Conservation (phyloP, 73 alveolate species). For the Tetrahymena malaccensis region DNA sequence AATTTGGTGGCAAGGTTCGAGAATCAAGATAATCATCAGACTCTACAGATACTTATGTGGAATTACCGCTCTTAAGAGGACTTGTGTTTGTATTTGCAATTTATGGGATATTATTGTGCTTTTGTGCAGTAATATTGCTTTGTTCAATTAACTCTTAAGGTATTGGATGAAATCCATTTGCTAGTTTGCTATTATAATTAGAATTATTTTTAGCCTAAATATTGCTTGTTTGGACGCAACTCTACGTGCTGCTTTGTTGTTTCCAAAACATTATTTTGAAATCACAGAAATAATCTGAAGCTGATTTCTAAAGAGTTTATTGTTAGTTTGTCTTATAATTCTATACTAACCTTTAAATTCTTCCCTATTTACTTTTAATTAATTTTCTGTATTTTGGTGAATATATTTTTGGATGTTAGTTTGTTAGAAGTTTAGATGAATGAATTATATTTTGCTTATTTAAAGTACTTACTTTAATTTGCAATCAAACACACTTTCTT, state of each 20-base stretch:
- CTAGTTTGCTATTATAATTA: background rate
- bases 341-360: background rate
- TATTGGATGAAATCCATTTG: background rate
- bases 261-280: background rate
- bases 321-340: background rate
- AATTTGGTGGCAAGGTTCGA: background rate
- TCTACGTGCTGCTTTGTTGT: background rate
- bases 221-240: background rate
- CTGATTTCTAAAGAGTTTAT: background rate
- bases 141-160: background rate
- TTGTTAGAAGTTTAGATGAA: background rate
- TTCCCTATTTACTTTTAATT: background rate
- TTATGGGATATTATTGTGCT: background rate
- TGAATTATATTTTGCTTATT: background rate
- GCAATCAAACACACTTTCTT: background rate
- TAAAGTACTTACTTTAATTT: background rate
- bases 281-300: background rate
- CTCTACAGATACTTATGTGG: background rate
- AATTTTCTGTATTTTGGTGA: background rate
- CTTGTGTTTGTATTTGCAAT: background rate
- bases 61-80: background rate
- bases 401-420: background rate
- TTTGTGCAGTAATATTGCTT: background rate
- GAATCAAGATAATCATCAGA: background rate
- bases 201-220: background rate